These are phyloP conservation scores for Plasmopara halstedii DNA, from an alignment of 352 stramenopile genomes.

Conservation along the genomic window DNA sequence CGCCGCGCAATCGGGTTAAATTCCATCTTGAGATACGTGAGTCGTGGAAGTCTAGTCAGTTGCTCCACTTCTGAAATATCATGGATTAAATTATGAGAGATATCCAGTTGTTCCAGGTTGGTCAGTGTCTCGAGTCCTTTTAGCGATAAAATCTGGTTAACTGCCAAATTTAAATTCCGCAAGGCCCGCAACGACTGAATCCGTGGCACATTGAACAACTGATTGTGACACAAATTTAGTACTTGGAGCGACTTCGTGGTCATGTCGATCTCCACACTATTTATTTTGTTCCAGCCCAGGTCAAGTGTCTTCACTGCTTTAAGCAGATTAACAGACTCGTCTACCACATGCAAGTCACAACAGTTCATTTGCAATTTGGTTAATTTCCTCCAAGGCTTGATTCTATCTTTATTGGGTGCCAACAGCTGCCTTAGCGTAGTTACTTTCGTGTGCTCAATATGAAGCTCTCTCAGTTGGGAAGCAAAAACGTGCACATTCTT, in stretches of 20 bases:
- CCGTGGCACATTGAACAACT: conserved; percentile 33
- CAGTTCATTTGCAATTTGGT: conserved; percentile 63
- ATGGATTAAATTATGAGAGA: conserved; percentile 62
- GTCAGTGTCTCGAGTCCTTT: conserved; percentile 38
- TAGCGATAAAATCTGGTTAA: conserved; percentile 56
- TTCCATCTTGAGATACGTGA: conserved; percentile 44
- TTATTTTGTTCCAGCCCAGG: conserved; percentile 69
- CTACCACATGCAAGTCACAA: conserved; percentile 39
- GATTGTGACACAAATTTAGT: conserved; percentile 68
- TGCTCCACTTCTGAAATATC: conserved; percentile 51
- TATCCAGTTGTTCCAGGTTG: conserved; percentile 43
- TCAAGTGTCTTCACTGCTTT: conserved; percentile 37
- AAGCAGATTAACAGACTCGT: conserved; percentile 50
- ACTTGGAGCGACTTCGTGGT: conserved; percentile 30
- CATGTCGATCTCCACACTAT: conserved; percentile 26
- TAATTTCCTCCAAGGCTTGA: conserved; percentile 34
- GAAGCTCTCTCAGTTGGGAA: conserved; percentile 49
- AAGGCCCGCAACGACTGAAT: conserved; percentile 34
- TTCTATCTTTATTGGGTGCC: conserved; percentile 9
- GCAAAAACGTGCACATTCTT: conserved; percentile 63
- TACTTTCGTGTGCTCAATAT: conserved; percentile 61
- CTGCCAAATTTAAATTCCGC: conserved; percentile 51
- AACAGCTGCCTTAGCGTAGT: conserved; percentile 36
- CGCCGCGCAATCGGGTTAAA: conserved; percentile 68
- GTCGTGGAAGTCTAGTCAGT: conserved; percentile 29